Evolutionary conservation across 805 yeast genomes (phyloP).

Genomic region (Wickerhamiella azyma): DNA sequence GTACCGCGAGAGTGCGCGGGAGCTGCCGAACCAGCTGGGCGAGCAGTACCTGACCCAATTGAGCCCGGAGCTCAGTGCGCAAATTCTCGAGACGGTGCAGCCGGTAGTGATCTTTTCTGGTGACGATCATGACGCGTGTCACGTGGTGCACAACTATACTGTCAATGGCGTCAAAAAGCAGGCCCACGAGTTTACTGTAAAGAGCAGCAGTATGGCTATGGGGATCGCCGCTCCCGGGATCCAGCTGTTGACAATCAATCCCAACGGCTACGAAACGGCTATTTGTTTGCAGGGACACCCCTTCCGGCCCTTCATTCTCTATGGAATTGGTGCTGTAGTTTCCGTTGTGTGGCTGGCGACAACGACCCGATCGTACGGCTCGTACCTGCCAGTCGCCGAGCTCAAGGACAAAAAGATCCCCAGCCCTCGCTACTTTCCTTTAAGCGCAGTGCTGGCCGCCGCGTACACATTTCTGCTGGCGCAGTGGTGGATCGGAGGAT

Average conservation of each 20-base stretch:
- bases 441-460: neutral
- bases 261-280: constrained; percentile 17
- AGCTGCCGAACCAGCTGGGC: constrained; percentile 63
- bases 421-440: neutral
- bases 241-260: constrained; percentile 54
- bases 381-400: constrained; percentile 5
- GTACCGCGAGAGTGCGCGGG: constrained; percentile 49
- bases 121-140: constrained; percentile 96
- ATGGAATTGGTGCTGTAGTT: constrained; percentile 13
- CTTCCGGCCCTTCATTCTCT: constrained; percentile 20
- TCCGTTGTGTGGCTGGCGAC: neutral
- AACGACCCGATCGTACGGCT: neutral
- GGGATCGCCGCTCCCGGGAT: constrained; percentile 79
- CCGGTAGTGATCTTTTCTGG: constrained; percentile 76
- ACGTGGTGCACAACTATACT: constrained; percentile 41
- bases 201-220: constrained; percentile 85
- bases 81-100: constrained; percentile 40
- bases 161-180: constrained; percentile 13
- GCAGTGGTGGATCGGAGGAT: constrained; percentile 2
- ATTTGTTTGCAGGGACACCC: constrained; percentile 25
- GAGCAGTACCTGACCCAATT: constrained; percentile 85
- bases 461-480: neutral
- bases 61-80: constrained; percentile 42
- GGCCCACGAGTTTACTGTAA: constrained; percentile 71
- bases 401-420: constrained; percentile 2